Percentiles rank a stretch among this genome's conserved stretches.
Conservation (phyloP, 257 asterid species). For the Penstemon newberryi region DNA sequence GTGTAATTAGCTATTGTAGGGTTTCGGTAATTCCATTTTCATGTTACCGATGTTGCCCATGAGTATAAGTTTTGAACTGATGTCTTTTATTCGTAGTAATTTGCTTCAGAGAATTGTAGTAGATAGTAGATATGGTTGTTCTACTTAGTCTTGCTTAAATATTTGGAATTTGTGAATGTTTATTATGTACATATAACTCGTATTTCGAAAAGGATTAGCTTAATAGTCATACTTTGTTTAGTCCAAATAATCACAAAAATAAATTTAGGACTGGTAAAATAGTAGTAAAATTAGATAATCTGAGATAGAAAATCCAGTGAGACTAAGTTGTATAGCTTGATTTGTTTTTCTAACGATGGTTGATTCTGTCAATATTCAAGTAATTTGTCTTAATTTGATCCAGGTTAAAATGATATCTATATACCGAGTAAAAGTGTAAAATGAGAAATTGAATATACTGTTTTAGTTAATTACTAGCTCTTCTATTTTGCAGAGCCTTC, state of each 20-base stretch:
- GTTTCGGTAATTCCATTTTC: slow-evolving; percentile 15
- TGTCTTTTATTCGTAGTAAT: background rate
- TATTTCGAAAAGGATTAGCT: background rate
- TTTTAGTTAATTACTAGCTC: slow-evolving; percentile 16
- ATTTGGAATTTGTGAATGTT: background rate
- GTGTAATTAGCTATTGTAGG: slow-evolving; percentile 20
- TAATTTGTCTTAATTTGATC: background rate
- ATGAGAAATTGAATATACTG: slow-evolving; percentile 12
- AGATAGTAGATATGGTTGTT: slow-evolving; percentile 15
- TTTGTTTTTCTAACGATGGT: slow-evolving; percentile 1
- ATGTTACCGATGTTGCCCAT: slow-evolving; percentile 9
- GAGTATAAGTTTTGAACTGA: slow-evolving; percentile 1
- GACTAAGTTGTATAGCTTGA: background rate
- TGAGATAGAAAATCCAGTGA: background rate
- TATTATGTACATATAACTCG: background rate
- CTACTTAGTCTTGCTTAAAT: background rate
- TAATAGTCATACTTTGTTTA: background rate
- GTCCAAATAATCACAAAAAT: background rate
- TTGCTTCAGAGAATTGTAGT: slow-evolving; percentile 7
- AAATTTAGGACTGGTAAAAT: background rate
- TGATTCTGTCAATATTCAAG: slow-evolving; percentile 1
- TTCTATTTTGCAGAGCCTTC: slow-evolving; percentile 40
- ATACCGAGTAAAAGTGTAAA: background rate
- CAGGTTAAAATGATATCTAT: background rate
- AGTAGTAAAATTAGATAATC: too few relatives aligned